phyloP scores from a whole-genome alignment of 2,329 filamentous ascomycete species.

The Xylariaceae sp. region DNA sequence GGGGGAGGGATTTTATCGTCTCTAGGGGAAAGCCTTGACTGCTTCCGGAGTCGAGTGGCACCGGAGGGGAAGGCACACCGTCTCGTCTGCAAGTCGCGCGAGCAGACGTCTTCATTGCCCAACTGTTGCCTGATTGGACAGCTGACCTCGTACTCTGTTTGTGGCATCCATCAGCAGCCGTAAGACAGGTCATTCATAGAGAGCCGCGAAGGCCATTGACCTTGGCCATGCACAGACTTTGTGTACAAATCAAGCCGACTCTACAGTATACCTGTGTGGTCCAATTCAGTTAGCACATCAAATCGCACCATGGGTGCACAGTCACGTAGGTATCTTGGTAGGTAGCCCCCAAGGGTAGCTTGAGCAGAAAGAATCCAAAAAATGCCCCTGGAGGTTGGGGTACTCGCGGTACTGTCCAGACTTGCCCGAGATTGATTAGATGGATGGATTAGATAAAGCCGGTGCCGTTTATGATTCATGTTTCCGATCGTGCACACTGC shows the following conservation, averaged over 20 bases:
- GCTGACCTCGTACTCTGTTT: not conserved
- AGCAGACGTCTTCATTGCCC: slow-evolving; percentile 17
- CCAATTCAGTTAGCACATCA: not conserved
- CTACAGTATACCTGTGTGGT: no score
- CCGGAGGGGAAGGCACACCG: slow-evolving; percentile 3
- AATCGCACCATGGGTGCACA: not conserved
- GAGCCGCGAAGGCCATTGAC: not conserved
- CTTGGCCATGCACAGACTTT: no score
- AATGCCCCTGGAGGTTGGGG: no score
- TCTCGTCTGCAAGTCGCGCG: no score
- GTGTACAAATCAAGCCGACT: no score
- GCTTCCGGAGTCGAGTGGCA: slow-evolving; percentile 15
- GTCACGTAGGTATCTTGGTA: no score
- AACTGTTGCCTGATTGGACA: not conserved
- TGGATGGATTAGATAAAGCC: slow-evolving; percentile 30
- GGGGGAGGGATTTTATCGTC: slow-evolving; percentile 21
- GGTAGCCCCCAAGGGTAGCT: no score
- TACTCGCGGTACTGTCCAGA: no score
- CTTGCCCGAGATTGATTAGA: slow-evolving; percentile 22
- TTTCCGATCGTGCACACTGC: no score
- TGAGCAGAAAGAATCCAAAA: no score
- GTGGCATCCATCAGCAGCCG: not conserved
- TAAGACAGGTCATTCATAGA: not conserved
- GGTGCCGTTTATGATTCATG: not conserved
- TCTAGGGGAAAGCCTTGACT: slow-evolving; percentile 28